A percentile compares a stretch with the other conserved stretches of the same genome.
Conservation (phyloP, 2,329 filamentous ascomycete species). For the Sclerotinia nivalis region DNA sequence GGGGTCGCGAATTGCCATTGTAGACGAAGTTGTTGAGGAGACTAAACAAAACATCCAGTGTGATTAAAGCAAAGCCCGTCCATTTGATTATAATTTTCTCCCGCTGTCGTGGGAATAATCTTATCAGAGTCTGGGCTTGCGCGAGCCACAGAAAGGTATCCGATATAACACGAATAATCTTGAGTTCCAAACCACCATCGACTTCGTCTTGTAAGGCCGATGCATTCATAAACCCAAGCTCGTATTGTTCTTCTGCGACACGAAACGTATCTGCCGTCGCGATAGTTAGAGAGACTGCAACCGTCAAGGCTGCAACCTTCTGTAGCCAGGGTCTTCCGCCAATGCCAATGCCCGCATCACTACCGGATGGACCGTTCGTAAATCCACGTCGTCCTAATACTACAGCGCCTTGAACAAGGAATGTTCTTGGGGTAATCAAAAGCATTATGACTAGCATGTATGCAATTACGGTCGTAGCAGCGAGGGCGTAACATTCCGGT, state of each 20-base stretch:
- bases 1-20: constrained; percentile 60
- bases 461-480: constrained; percentile 84
- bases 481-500: constrained; percentile 89
- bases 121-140: constrained; percentile 93
- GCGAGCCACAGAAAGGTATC: constrained; percentile 97
- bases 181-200: constrained; percentile 80
- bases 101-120: constrained; percentile 91
- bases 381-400: constrained; percentile 80
- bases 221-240: constrained; percentile 77
- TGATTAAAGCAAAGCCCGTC: constrained; percentile 92
- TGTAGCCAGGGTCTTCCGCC: constrained; percentile 94
- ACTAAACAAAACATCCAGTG: constrained; percentile 86
- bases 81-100: constrained; percentile 99
- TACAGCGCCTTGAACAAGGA: constrained; percentile 81
- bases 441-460: constrained; percentile 87
- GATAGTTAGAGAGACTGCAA: constrained; percentile 85
- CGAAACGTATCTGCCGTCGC: constrained; percentile 89
- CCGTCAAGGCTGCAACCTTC: constrained; percentile 72
- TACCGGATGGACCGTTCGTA: constrained; percentile 73
- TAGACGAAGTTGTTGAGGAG: constrained; percentile 83
- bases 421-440: constrained; percentile 88
- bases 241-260: constrained; percentile 80
- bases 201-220: constrained; percentile 73
- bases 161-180: constrained; percentile 87
- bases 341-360: constrained; percentile 73